Evolutionary conservation across 1,284 basidiomycete species (phyloP).

Genomic region (Microbotryum saponariae): DNA sequence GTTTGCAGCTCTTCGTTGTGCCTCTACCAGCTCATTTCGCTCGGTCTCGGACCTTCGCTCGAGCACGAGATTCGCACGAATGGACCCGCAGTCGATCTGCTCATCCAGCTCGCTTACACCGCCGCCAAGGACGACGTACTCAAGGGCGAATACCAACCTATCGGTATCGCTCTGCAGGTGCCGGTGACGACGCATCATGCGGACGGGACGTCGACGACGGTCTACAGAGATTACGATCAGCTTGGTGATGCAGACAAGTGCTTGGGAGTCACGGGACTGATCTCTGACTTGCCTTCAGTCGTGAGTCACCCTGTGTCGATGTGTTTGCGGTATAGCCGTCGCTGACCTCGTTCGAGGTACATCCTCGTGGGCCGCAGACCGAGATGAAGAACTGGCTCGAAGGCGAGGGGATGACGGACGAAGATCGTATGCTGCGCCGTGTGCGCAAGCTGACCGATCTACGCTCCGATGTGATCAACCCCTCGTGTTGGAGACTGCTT

Average conservation of each 20-base stretch:
- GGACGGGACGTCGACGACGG: slow-evolving; percentile 4
- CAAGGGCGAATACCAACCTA: slow-evolving; percentile 18
- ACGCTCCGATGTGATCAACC: slow-evolving; percentile 10
- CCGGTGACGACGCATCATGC: slow-evolving; percentile 6
- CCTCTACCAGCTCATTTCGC: slow-evolving; percentile 28
- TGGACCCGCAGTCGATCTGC: slow-evolving; percentile 29
- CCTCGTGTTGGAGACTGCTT: slow-evolving; percentile 29
- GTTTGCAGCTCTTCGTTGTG: slow-evolving; percentile 29
- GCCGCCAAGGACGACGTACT: slow-evolving; percentile 21
- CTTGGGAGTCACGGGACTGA: slow-evolving; percentile 13
- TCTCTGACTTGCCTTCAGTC: slow-evolving; percentile 25
- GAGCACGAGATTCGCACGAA: slow-evolving; percentile 32
- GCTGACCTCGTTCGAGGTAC: neutral
- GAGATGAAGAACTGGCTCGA: slow-evolving; percentile 30
- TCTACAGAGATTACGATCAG: slow-evolving; percentile 16
- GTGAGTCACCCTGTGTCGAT: neutral
- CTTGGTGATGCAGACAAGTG: slow-evolving; percentile 3
- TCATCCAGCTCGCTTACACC: slow-evolving; percentile 29
- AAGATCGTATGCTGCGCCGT: slow-evolving; percentile 20
- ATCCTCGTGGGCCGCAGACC: neutral
- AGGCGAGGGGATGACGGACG: slow-evolving; percentile 18
- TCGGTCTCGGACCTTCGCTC: slow-evolving; percentile 28
- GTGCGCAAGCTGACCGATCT: slow-evolving; percentile 29
- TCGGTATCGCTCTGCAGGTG: slow-evolving; percentile 23
- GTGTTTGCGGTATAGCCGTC: neutral